These are phyloP conservation scores for Kwoniella shivajii DNA, from an alignment of 1,284 basidiomycete genomes.

Conservation along the genomic window DNA sequence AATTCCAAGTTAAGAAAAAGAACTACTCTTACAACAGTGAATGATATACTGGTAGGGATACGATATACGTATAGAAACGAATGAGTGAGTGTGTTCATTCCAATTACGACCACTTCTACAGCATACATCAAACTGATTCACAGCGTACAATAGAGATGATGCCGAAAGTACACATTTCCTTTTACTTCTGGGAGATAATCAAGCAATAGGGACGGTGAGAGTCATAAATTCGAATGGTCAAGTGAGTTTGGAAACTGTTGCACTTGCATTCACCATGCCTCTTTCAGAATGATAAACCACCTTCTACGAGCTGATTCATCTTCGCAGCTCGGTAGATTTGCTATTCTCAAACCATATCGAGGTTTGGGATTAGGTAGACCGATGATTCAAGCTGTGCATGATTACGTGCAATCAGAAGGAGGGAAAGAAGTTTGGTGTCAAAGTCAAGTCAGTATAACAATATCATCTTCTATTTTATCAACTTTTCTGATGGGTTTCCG, in stretches of 20 bases:
- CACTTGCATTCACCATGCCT: background rate
- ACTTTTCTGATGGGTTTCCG: background rate
- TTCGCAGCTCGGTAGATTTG: conserved; percentile 26
- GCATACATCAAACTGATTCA: background rate
- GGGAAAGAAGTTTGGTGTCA: conserved; percentile 24
- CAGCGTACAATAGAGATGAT: conserved; percentile 17
- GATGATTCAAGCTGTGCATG: conserved; percentile 19
- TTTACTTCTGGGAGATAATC: background rate
- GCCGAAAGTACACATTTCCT: conserved; percentile 25
- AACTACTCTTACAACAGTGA: background rate
- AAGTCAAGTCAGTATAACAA: conserved; percentile 14
- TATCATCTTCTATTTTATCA: background rate
- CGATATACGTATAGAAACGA: conserved; percentile 20
- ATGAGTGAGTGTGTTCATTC: conserved; percentile 10
- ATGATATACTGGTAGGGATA: conserved; percentile 11
- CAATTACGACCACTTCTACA: background rate
- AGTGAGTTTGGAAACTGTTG: conserved; percentile 6
- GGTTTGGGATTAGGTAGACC: conserved; percentile 20
- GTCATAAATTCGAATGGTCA: conserved; percentile 16
- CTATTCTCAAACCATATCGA: conserved; percentile 18
- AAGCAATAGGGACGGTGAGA: conserved; percentile 19
- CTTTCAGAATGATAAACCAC: background rate
- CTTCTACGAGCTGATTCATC: background rate
- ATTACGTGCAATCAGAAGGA: conserved; percentile 13
- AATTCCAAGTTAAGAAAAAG: background rate